Evolutionary conservation across 2,329 filamentous ascomycete genomes (phyloP), one percentile per base, ranked within the genome.

Genomic region (Arachnopeziza araneosa): DNA sequence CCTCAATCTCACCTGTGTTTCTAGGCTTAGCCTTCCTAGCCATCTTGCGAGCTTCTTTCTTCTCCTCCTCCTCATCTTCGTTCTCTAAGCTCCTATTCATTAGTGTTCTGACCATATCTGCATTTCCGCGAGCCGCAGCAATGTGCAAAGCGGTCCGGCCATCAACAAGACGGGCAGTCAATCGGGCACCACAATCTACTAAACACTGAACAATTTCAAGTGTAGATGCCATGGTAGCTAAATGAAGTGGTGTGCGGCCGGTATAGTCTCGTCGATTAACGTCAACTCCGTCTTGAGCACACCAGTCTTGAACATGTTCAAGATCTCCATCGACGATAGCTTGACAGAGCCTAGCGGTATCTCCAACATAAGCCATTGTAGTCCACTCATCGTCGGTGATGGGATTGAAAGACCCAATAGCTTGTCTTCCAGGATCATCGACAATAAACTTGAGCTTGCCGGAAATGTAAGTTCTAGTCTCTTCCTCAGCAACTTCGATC

Each of bases 281-380:
- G 71, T 93, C 86, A 1, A 85, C 81, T 1, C 78, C 86, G 60
- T 91, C 85, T 67, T 89, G 84, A 4, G 78, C 75, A 24, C 85
- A 78, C 87, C 90, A 96, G 65, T 86, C 83, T 66, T 84, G 74
- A 2, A 96, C 88, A 63, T 84, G 81, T 48, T 90, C 85, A 2
- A 88, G 66, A 71, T 96, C 87, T 1, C 82, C 78, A 66, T 92
- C 86, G 3, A 93, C 84, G 60, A 96, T 96, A 0, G 89, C 91
- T 69, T 92, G 88, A 68, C 90, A 96, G 1, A 96, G 79, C 19
- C 83, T 79, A 48, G 84, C 85, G 1, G 90, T 93, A 65, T 92
- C 90, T 12, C 90, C 89, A 44, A 96, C 81, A 66, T 96, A 96
- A 0, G 91, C 90, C 90, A 96, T 95, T 65, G 93, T 89, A 0